Evolutionary conservation across 495 filamentous ascomycete species (phyloP).

Genomic region (Margaritispora aquatica): DNA sequence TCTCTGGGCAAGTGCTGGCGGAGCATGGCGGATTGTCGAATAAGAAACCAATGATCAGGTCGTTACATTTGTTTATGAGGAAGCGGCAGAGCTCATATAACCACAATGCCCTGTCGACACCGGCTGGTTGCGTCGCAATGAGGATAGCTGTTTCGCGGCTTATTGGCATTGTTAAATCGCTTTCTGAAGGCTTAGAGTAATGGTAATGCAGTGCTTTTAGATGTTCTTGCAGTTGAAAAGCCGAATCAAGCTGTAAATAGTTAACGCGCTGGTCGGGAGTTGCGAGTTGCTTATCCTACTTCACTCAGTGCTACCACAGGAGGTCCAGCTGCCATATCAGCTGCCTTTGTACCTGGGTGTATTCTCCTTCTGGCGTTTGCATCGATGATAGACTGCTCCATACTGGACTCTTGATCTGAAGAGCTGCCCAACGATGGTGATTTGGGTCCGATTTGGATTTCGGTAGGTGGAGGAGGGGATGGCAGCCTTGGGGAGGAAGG

Average conservation of each 20-base stretch:
- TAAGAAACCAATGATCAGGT: slow-evolving; percentile 84
- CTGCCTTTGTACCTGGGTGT: slow-evolving; percentile 82
- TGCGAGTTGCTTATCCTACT: slow-evolving; percentile 38
- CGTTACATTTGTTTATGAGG: slow-evolving; percentile 87
- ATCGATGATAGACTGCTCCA: slow-evolving; percentile 48
- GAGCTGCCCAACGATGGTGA: slow-evolving; percentile 62
- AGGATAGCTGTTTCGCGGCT: slow-evolving; percentile 62
- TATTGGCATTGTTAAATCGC: slow-evolving; percentile 55
- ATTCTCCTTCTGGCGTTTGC: slow-evolving; percentile 69
- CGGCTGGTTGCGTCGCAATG: slow-evolving; percentile 72
- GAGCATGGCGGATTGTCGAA: slow-evolving; percentile 86
- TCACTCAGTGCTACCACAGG: slow-evolving; percentile 79
- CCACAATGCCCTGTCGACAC: slow-evolving; percentile 82
- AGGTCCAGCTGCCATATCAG: slow-evolving; percentile 86
- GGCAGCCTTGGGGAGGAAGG: slow-evolving; percentile 81
- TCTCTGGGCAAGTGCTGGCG: slow-evolving; percentile 83
- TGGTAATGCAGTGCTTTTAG: slow-evolving; percentile 83
- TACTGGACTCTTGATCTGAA: slow-evolving; percentile 48
- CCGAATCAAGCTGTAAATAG: slow-evolving; percentile 35
- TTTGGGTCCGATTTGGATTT: slow-evolving; percentile 82
- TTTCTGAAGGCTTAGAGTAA: slow-evolving; percentile 61
- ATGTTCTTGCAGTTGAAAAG: slow-evolving; percentile 47
- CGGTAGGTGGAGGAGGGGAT: slow-evolving; percentile 81
- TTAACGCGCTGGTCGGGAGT: slow-evolving; percentile 1
- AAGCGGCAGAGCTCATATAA: slow-evolving; percentile 97